Conservation (phyloP, 1,139 yeast genomes). For the Spathaspora sp. region DNA sequence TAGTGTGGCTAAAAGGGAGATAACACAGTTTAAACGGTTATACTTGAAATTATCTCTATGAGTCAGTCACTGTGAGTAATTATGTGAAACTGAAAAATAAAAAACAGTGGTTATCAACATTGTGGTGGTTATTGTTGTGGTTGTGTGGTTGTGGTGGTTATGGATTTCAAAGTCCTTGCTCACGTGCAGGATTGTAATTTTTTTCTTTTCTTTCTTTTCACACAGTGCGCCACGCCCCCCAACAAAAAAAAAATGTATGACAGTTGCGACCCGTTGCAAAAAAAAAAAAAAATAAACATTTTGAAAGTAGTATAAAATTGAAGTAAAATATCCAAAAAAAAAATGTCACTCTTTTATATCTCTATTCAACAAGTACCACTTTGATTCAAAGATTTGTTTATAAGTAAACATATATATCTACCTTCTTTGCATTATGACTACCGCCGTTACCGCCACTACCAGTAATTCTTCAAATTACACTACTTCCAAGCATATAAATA, state of each 20-base stretch:
- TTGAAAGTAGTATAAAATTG: background rate
- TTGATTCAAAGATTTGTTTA: background rate
- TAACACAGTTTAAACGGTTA: background rate
- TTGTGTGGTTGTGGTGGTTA: slow-evolving; percentile 3
- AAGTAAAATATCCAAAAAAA: slow-evolving; percentile 3
- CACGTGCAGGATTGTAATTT: slow-evolving; percentile 5
- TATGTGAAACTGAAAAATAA: background rate
- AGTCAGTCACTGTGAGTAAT: background rate
- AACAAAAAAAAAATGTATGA: background rate
- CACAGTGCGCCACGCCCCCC: slow-evolving; percentile 2
- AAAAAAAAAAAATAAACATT: background rate
- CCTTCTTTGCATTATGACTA: background rate
- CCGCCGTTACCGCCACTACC: background rate
- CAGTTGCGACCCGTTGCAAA: background rate
- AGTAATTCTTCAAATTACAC: background rate
- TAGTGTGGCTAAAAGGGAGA: background rate
- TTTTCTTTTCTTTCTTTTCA: slow-evolving; percentile 1
- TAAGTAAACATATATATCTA: background rate
- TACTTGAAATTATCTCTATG: background rate
- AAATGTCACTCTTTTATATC: background rate
- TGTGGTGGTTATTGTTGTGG: slow-evolving; percentile 1
- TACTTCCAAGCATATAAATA: slow-evolving; percentile 1
- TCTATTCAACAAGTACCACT: background rate
- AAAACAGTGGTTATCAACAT: background rate
- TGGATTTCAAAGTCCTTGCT: background rate